These are phyloP conservation scores for Lactifluus hygrophoroides DNA, from an alignment of 768 basidiomycete species.

Conservation along the genomic window DNA sequence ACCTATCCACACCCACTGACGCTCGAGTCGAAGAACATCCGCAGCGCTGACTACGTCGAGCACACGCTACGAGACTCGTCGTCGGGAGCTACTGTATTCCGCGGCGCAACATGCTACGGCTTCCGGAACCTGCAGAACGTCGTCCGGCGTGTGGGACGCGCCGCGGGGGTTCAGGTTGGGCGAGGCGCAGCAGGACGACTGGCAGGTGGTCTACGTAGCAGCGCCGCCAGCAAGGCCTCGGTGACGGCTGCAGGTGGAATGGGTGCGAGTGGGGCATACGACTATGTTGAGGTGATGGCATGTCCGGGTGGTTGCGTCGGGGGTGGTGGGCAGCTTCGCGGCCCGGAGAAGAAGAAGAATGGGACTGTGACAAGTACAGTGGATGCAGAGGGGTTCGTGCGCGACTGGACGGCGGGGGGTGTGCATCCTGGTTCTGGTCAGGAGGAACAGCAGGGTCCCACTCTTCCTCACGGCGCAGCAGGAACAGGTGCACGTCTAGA, in stretches of 20 bases:
- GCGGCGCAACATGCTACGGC: constrained; percentile 93
- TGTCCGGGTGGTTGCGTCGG: constrained; percentile 97
- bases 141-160: constrained; percentile 42
- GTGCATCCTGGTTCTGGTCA: constrained; percentile 22
- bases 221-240: constrained; percentile 25
- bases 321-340: constrained; percentile 79
- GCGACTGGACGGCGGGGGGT: constrained; percentile 54
- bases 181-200: constrained; percentile 57
- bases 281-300: constrained; percentile 98
- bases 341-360: background rate
- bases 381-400: constrained; percentile 59
- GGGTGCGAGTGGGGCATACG: constrained; percentile 41
- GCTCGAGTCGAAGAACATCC: constrained; percentile 9
- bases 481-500: constrained; percentile 19
- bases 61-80: constrained; percentile 57
- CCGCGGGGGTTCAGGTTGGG: constrained; percentile 37
- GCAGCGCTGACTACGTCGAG: constrained; percentile 38
- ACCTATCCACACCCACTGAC: constrained; percentile 32
- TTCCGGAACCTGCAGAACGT: constrained; percentile 97
- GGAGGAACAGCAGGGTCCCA: background rate
- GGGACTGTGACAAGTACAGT: constrained; percentile 13
- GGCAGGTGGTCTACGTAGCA: constrained; percentile 24
- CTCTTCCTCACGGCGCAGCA: background rate
- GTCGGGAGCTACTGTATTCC: constrained; percentile 63
- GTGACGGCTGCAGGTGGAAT: background rate